Base-by-base conservation (phyloP, 805 yeast species). In the Kazachstania taianensis region DNA sequence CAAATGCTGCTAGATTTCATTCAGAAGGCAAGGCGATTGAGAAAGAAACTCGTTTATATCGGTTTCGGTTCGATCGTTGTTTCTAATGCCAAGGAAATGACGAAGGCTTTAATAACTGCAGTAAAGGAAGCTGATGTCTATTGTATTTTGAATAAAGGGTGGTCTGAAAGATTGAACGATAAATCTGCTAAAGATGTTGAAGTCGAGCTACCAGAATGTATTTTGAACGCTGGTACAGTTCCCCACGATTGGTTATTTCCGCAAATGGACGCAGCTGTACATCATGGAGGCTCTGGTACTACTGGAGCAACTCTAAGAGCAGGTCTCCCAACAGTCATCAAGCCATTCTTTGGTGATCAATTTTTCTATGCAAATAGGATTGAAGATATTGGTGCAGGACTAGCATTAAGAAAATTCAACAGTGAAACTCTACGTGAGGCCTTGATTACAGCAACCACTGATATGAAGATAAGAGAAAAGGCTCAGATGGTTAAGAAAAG, bases 51-150 rank as follows among this genome's bases (percentile, higher is more conserved):
- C 20, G 94, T 86, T 0, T 89, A 89, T 55, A 81, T 89, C 53
- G 97, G 97, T 0, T 89, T 89, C 62, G 97, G 97, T 0, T 85
- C 96, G 0, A 89, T 89, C 55, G 94, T 89, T 5, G 96, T 89
- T 3, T 67, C 78, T 3, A 78, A 89, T 54, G 87, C 96, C 1
- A 70, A 66, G 31, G 80, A 75, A 36, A 67, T 89, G 58, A 85
- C 96, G 1, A 59, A 67, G 43, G 83, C 94, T 0, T 74, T 89
- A 8, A 72, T 78, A 10, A 80, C 80, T 26, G 89, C 95, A 0
- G 94, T 89, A 1, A 43, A 68, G 14, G 75, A 74, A 35, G 80
- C 95, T 2, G 94, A 75, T 48, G 94, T 89, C 1, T 63, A 84
- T 43, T 89, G 96, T 59, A 75, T 89, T 28, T 62, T 89, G 45